Evolutionary conservation across 805 yeast species (phyloP).

Genomic region (Starmerella sirachaensis): DNA sequence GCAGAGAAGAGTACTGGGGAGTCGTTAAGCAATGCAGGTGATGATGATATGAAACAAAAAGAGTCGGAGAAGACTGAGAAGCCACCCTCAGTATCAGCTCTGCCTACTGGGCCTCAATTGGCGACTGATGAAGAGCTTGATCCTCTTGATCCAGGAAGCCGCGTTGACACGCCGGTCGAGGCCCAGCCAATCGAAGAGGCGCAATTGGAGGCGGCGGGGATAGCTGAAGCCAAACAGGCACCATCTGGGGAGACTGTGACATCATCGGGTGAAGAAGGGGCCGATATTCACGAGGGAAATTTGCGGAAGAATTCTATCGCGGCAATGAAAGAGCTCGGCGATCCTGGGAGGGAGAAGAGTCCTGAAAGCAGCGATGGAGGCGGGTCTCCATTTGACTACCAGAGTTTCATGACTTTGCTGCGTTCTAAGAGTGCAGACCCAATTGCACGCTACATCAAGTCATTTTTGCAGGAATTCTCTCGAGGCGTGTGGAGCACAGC

Average conservation of each 20-base stretch:
- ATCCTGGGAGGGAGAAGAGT: constrained; percentile 1
- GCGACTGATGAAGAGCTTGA: background rate
- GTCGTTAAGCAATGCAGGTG: too few relatives aligned
- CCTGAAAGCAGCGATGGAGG: constrained; percentile 17
- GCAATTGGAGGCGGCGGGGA: too few relatives aligned
- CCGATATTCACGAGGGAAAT: constrained; percentile 6
- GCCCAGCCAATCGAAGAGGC: background rate
- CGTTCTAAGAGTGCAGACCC: constrained; percentile 76
- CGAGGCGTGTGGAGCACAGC: constrained; percentile 56
- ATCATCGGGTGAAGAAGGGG: too few relatives aligned
- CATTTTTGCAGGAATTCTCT: constrained; percentile 68
- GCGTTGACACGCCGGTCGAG: background rate
- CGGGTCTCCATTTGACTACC: constrained; percentile 61
- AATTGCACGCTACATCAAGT: constrained; percentile 68
- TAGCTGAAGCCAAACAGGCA: too few relatives aligned
- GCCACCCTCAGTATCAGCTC: too few relatives aligned
- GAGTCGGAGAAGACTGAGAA: too few relatives aligned
- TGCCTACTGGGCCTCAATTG: too few relatives aligned
- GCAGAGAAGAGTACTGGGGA: too few relatives aligned
- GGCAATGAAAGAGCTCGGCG: constrained; percentile 13
- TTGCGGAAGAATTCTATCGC: constrained; percentile 17
- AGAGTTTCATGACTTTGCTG: constrained; percentile 58
- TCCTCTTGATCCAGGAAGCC: background rate
- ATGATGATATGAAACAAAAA: too few relatives aligned
- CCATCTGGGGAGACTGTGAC: too few relatives aligned